These are phyloP conservation scores for Fistulina hepatica DNA, from an alignment of 1,284 basidiomycete genomes.

Conservation along the genomic window DNA sequence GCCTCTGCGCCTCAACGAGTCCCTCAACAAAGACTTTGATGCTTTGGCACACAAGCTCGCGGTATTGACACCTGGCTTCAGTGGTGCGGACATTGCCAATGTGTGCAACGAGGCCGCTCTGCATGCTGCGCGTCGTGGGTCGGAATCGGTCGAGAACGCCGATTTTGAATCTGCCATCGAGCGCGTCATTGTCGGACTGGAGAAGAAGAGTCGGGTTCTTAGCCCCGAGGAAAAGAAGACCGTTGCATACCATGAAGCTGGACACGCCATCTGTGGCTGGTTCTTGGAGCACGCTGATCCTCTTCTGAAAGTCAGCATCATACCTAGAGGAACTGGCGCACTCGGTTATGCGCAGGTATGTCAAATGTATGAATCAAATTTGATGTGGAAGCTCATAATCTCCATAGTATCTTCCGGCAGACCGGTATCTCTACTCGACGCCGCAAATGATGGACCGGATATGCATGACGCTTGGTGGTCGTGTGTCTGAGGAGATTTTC, in stretches of 20 bases:
- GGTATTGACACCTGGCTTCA: conserved; percentile 95
- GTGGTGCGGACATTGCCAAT: conserved; percentile 97
- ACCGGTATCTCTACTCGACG: conserved; percentile 91
- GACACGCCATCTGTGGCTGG: conserved; percentile 98
- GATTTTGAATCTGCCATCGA: conserved; percentile 98
- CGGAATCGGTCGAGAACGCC: conserved; percentile 70
- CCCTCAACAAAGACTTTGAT: conserved; percentile 44
- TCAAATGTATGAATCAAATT: too few relatives aligned
- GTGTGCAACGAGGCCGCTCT: conserved; percentile 98
- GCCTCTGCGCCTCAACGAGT: conserved; percentile 64
- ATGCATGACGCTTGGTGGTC: conserved; percentile 98
- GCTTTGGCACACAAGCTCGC: conserved; percentile 84
- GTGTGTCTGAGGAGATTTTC: conserved; percentile 97
- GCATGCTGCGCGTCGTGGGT: conserved; percentile 81
- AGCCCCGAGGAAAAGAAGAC: conserved; percentile 97
- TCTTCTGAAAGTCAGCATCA: conserved; percentile 96
- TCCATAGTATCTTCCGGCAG: conserved; percentile 82
- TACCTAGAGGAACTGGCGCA: conserved; percentile 91
- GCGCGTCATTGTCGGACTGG: conserved; percentile 93
- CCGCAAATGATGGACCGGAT: conserved; percentile 94
- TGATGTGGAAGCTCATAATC: conserved; percentile 7
- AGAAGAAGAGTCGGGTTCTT: conserved; percentile 90
- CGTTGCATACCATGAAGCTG: conserved; percentile 98
- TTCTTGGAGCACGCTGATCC: conserved; percentile 94
- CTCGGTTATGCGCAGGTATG: conserved; percentile 90